These are phyloP conservation scores for Davidsoniella virescens DNA, from an alignment of 2,329 filamentous ascomycete species.

Conservation along the genomic window DNA sequence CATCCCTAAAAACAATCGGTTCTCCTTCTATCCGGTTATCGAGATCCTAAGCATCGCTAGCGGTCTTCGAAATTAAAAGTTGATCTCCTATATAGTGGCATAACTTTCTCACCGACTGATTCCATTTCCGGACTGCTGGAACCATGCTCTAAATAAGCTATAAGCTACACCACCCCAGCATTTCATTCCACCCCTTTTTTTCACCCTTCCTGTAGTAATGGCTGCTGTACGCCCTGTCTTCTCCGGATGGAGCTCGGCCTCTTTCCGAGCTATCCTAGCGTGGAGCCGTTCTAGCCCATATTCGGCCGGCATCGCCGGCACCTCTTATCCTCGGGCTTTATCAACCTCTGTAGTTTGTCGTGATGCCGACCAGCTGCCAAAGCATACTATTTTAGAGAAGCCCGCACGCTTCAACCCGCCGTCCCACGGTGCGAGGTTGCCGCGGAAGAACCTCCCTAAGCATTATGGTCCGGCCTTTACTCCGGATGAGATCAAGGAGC, in stretches of 20 bases:
- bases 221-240: not conserved
- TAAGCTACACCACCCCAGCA: not conserved
- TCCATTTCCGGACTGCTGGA: no score
- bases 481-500: slow-evolving; percentile 46
- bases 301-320: not conserved
- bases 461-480: slow-evolving; percentile 62
- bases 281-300: not conserved
- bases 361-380: slow-evolving; percentile 21
- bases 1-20: no score
- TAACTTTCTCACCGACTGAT: no score
- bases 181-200: not conserved
- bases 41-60: no score
- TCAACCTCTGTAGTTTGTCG: not conserved
- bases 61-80: not conserved
- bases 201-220: not conserved
- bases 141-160: not conserved
- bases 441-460: slow-evolving; percentile 38
- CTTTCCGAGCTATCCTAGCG: not conserved
- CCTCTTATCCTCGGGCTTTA: not conserved
- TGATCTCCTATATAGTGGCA: no score
- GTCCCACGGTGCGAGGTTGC: slow-evolving; percentile 62
- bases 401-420: slow-evolving; percentile 83
- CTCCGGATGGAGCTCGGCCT: not conserved
- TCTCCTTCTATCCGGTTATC: no score
- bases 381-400: slow-evolving; percentile 63